Base-by-base conservation (phyloP, 306 rosid species). In the Glycyrrhiza uralensis region DNA sequence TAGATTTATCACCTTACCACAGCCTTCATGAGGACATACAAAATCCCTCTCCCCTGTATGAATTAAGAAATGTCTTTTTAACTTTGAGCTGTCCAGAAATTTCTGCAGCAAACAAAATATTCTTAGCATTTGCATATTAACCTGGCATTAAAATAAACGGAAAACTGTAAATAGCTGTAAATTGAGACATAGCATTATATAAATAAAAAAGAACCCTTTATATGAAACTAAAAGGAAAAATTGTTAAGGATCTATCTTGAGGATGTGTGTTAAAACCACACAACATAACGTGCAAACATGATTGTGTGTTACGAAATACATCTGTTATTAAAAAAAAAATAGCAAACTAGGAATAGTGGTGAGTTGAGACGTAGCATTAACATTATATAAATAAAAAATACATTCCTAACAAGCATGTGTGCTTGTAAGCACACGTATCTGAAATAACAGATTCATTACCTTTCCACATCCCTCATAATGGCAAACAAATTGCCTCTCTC, bases 51-150 rank as follows among this genome's bases (percentile, higher is more conserved):
- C 97, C 70, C 96, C 99, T 3, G 97, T 89, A 80, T 94, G 99
- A 82, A 89, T 94, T 75, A 89, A 92, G 76, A 88, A 89, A 84
- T 94, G 97, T 55, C 97, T 85, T 87, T 91, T 91, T 92, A 94
- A 70, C 90, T 94, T 94, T 49, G 99, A 94, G 81, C 99, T 91
- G 72, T 94, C 99, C 85, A 94, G 82, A 85, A 91, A 94, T 91
- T 94, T 94, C 99, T 94, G 96, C 85, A 69, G 66, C 76, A 87
- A 59, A 75, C 39, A 77, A 26, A 66, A 66, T 65, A 68, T 52
- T 76, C 70, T 80, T 19, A 83, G 81, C 76, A 87, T n/a, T 87
- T 44, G 39, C 89, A 85, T 73, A 86, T 87, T 76, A 86, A 86
- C 83, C 88, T 83, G 74, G 76, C 89, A 80, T 66, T 86, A 35